phyloP scores from a whole-genome alignment of 1,139 yeast genomes.

The Suzukiozyma palmioleophila region DNA sequence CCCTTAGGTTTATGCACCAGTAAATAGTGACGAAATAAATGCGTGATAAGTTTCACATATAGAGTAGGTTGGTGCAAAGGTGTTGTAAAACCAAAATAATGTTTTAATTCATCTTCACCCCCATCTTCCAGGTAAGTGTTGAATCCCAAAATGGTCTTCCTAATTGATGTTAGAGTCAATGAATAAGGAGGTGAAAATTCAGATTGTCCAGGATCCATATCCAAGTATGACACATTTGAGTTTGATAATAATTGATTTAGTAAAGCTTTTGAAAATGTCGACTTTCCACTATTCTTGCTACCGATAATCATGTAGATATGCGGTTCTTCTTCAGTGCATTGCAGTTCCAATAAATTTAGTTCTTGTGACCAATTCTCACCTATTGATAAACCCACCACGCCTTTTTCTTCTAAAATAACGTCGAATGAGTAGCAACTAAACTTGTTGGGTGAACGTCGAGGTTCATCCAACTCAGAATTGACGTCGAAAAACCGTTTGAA shows the following conservation, averaged over 20 bases:
- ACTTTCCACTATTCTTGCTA: constrained; percentile 77
- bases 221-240: constrained; percentile 45
- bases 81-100: constrained; percentile 65
- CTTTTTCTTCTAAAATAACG: constrained; percentile 26
- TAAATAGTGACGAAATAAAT: constrained; percentile 35
- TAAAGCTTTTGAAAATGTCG: constrained; percentile 60
- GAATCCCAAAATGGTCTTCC: constrained; percentile 24
- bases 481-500: constrained; percentile 38
- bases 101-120: constrained; percentile 14
- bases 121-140: constrained; percentile 13
- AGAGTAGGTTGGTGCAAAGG: constrained; percentile 67
- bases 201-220: constrained; percentile 90
- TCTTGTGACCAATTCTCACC: constrained; percentile 18
- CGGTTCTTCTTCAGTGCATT: constrained; percentile 10
- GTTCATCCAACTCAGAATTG: constrained; percentile 10
- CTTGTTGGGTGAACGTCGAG: constrained; percentile 7
- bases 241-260: constrained; percentile 37
- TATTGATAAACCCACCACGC: constrained; percentile 22
- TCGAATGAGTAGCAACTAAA: constrained; percentile 31
- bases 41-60: constrained; percentile 45
- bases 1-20: constrained; percentile 21
- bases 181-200: constrained; percentile 74
- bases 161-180: constrained; percentile 40
- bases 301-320: constrained; percentile 32
- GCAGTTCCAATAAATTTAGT: constrained; percentile 7